Evolutionary conservation across 345 rosid species (phyloP).

Genomic region (Cardiospermum halicacabum): DNA sequence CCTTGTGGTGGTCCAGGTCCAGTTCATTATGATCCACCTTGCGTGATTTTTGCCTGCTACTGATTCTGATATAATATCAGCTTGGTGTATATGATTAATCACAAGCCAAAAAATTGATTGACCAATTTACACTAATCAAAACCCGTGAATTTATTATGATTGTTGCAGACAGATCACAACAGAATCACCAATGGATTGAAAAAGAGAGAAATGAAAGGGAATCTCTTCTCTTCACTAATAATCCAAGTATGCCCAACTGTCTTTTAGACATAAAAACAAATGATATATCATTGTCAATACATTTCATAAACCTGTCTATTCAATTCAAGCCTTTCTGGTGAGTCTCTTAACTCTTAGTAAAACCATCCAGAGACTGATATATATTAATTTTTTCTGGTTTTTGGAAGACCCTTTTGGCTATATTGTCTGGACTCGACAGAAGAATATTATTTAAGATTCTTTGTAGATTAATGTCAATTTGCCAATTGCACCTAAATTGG

Average conservation of each 20-base stretch:
- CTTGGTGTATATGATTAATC: neutral
- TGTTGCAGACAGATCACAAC: neutral
- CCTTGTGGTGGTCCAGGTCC: neutral
- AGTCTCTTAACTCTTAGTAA: neutral
- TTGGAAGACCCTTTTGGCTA: neutral
- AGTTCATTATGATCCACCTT: neutral
- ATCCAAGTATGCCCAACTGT: constrained; percentile 3
- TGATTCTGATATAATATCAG: no score
- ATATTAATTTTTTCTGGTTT: neutral
- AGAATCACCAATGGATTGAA: neutral
- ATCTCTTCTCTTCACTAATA: neutral
- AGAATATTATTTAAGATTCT: constrained; percentile 1
- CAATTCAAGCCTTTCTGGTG: neutral
- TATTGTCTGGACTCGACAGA: constrained; percentile 5
- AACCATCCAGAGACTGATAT: neutral
- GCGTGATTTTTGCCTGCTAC: neutral
- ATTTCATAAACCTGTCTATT: neutral
- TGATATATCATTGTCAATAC: constrained; percentile 5
- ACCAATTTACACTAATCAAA: no score
- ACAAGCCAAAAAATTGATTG: neutral
- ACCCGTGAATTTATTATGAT: neutral
- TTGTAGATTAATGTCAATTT: neutral
- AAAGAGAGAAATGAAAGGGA: neutral
- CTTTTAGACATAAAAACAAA: neutral
- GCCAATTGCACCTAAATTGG: neutral